phyloP scores from a whole-genome alignment of 345 rosid genomes.

The Moricandia moricandioides region DNA sequence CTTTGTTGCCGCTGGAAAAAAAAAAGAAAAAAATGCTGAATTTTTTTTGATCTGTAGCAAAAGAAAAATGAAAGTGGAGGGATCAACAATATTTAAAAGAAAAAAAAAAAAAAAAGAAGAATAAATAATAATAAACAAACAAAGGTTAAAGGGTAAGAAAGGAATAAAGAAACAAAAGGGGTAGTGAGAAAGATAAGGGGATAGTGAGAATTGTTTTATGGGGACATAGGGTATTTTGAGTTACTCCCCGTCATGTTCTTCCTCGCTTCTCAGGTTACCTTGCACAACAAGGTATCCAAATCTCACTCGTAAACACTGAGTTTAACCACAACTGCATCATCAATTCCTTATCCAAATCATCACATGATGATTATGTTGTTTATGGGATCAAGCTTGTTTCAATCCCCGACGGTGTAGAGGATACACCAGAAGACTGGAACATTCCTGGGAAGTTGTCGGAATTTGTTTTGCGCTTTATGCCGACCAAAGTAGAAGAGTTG shows the following conservation, averaged over 20 bases:
- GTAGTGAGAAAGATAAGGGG: too few species aligned
- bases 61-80: too few species aligned
- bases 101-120: too few species aligned
- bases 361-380: background rate
- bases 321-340: slow-evolving; percentile 36
- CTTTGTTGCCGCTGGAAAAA: too few species aligned
- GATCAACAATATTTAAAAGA: too few species aligned
- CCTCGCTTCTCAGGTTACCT: slow-evolving; percentile 28
- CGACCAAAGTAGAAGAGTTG: slow-evolving; percentile 44
- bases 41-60: too few species aligned
- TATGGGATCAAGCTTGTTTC: slow-evolving; percentile 40
- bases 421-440: slow-evolving; percentile 38
- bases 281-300: slow-evolving; percentile 14
- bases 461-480: slow-evolving; percentile 36
- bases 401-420: slow-evolving; percentile 46
- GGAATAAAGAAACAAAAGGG: too few species aligned
- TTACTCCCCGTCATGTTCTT: slow-evolving; percentile 51
- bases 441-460: slow-evolving; percentile 30
- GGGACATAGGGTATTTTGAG: too few species aligned
- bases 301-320: slow-evolving; percentile 36
- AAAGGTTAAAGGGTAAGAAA: too few species aligned
- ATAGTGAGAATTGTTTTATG: too few species aligned
- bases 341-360: slow-evolving; percentile 13
- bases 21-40: too few species aligned
- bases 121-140: too few species aligned